Percentiles rank a stretch among this genome's conserved stretches.
phyloP scores from a whole-genome alignment of 225 moss, liverwort and hornwort genomes.

The Anthoceros angustus region DNA sequence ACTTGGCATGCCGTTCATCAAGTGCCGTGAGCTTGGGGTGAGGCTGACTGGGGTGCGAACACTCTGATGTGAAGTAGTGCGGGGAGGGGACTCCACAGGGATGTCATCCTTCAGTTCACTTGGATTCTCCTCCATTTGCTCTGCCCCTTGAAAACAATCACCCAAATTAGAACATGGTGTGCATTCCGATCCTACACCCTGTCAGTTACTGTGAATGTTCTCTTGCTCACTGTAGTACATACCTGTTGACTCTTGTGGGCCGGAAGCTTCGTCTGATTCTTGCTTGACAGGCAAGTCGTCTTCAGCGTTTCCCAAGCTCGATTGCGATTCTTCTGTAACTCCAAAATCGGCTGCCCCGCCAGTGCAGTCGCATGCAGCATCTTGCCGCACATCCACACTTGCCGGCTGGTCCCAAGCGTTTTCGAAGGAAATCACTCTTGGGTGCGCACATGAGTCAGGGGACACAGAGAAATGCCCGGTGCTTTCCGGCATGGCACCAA shows the following conservation, averaged over 20 bases:
- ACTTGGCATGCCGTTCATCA: constrained; percentile 25
- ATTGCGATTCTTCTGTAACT: neutral
- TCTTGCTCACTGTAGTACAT: neutral
- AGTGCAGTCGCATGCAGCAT: neutral
- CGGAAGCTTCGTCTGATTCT: neutral
- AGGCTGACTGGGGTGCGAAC: constrained; percentile 14
- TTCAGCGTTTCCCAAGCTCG: neutral
- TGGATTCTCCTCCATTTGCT: neutral
- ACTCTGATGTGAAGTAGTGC: constrained; percentile 5
- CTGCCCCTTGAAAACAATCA: too few species aligned
- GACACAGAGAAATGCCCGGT: neutral
- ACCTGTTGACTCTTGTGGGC: neutral
- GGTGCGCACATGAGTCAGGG: neutral
- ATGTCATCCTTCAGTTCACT: neutral
- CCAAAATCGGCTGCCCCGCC: neutral
- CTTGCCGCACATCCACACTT: neutral
- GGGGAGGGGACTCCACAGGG: neutral
- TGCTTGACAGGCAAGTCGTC: neutral
- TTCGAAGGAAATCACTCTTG: neutral
- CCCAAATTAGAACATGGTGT: too few species aligned
- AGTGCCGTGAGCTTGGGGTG: constrained; percentile 12
- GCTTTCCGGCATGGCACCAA: neutral
- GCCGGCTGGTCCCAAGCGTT: neutral
- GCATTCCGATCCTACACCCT: too few species aligned
- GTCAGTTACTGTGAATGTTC: neutral